Conservation (phyloP, 768 basidiomycete genomes). For the Serendipita sp. region DNA sequence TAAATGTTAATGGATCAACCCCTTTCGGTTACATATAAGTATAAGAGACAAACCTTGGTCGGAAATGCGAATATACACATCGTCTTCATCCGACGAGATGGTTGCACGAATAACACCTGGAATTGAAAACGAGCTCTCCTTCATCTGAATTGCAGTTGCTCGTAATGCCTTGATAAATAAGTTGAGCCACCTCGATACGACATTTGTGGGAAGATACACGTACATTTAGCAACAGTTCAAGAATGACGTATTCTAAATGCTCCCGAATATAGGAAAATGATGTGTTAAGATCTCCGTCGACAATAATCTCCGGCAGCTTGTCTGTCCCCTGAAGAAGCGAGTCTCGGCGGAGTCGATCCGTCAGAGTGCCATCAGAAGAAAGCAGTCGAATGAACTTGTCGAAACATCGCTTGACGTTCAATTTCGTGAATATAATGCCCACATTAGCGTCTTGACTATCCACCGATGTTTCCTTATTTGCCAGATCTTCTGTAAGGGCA, state of each 20-base stretch:
- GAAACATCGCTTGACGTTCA: constrained; percentile 33
- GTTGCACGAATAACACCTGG: constrained; percentile 58
- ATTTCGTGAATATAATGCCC: constrained; percentile 66
- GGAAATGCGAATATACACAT: constrained; percentile 72
- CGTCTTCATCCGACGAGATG: constrained; percentile 53
- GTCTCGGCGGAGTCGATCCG: constrained; percentile 6
- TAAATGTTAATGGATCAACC: constrained; percentile 10
- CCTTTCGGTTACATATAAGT: constrained; percentile 4
- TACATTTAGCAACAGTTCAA: constrained; percentile 82
- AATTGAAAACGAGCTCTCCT: not conserved
- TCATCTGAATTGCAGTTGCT: constrained; percentile 10
- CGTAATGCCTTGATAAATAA: constrained; percentile 10
- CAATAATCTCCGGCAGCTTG: constrained; percentile 36
- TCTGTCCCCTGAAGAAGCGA: constrained; percentile 5
- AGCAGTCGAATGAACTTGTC: constrained; percentile 1
- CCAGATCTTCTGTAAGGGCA: constrained; percentile 48
- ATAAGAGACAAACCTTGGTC: constrained; percentile 46
- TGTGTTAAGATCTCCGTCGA: constrained; percentile 57
- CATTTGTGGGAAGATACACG: constrained; percentile 12
- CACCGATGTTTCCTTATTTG: constrained; percentile 19
- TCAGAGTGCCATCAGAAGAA: not conserved
- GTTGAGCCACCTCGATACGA: not conserved
- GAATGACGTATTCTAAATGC: constrained; percentile 81
- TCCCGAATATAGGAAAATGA: constrained; percentile 73
- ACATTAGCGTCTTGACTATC: constrained; percentile 28